A percentile compares a stretch with the other conserved stretches of the same genome.
phyloP scores from a whole-genome alignment of 345 rosid genomes.

The Populus deltoides region DNA sequence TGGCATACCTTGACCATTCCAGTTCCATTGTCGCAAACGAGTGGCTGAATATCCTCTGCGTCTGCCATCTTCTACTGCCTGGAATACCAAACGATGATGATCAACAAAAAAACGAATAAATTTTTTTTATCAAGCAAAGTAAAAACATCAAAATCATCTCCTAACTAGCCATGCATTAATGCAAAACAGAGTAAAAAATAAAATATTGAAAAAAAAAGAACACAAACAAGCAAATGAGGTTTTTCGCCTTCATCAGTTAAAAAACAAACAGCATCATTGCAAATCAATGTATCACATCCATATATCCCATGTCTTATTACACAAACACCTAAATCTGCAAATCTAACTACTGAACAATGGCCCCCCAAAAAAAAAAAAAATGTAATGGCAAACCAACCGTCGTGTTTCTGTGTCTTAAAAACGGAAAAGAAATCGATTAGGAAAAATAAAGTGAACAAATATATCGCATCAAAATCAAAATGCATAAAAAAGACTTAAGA shows the following conservation, averaged over 20 bases:
- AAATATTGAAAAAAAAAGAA: too few species aligned
- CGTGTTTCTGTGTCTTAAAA: not conserved
- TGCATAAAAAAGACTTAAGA: not conserved
- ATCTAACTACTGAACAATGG: too few species aligned
- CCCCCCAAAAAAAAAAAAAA: too few species aligned
- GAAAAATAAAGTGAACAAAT: not conserved
- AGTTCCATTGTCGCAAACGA: conserved; percentile 78
- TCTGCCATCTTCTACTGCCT: conserved; percentile 63
- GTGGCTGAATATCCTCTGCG: conserved; percentile 59
- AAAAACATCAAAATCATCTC: not conserved
- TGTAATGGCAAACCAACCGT: not conserved
- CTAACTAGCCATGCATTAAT: not conserved
- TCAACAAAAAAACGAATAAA: conserved; percentile 2
- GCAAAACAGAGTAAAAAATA: not conserved
- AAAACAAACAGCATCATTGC: not conserved
- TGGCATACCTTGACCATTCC: conserved; percentile 77
- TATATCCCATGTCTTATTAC: not conserved
- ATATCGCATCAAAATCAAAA: not conserved
- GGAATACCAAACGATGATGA: not conserved
- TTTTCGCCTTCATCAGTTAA: too few species aligned
- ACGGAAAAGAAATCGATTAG: not conserved
- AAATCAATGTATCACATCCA: not conserved
- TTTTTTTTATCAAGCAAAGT: not conserved
- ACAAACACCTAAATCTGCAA: too few species aligned
- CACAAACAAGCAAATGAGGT: not conserved